A percentile compares a stretch with the other conserved stretches of the same genome.
phyloP scores from a whole-genome alignment of 495 filamentous ascomycete genomes.

The Xylaria grammica region DNA sequence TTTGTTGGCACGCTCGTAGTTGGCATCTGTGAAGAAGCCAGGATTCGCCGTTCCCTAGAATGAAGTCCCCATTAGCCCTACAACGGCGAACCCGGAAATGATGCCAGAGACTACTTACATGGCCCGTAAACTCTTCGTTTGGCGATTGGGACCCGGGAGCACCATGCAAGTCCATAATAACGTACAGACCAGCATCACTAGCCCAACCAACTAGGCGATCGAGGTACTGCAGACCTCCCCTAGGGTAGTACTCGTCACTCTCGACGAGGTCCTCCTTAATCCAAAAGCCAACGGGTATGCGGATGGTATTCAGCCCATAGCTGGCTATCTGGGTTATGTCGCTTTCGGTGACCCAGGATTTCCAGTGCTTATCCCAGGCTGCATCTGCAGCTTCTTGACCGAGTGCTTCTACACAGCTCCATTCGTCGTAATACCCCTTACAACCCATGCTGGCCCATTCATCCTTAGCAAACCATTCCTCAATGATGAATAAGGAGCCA shows the following conservation, averaged over 20 bases:
- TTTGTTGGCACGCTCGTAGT: constrained; percentile 59
- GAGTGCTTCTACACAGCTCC: constrained; percentile 58
- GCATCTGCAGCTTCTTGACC: constrained; percentile 56
- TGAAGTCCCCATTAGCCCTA: constrained; percentile 39
- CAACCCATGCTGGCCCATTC: constrained; percentile 61
- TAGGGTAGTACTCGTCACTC: constrained; percentile 52
- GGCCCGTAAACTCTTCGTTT: constrained; percentile 57
- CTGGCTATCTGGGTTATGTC: constrained; percentile 57
- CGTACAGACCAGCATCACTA: constrained; percentile 57
- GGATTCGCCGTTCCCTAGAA: background rate
- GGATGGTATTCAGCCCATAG: constrained; percentile 62
- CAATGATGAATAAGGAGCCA: constrained; percentile 60
- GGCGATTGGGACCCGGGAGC: constrained; percentile 62
- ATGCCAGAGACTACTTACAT: constrained; percentile 24
- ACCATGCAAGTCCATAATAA: constrained; percentile 64
- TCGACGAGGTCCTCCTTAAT: constrained; percentile 61
- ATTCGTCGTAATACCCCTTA: constrained; percentile 51
- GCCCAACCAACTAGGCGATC: constrained; percentile 42
- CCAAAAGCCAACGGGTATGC: constrained; percentile 68
- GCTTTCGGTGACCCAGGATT: constrained; percentile 55
- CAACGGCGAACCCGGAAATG: background rate
- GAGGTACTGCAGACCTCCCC: constrained; percentile 54
- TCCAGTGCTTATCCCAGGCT: constrained; percentile 60
- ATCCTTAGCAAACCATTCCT: constrained; percentile 59
- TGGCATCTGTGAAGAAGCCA: constrained; percentile 56